A percentile compares a stretch with the other conserved stretches of the same genome.
Evolutionary conservation across 176 grass and related monocot genomes (phyloP).

Genomic region (Saccharum spontaneum): DNA sequence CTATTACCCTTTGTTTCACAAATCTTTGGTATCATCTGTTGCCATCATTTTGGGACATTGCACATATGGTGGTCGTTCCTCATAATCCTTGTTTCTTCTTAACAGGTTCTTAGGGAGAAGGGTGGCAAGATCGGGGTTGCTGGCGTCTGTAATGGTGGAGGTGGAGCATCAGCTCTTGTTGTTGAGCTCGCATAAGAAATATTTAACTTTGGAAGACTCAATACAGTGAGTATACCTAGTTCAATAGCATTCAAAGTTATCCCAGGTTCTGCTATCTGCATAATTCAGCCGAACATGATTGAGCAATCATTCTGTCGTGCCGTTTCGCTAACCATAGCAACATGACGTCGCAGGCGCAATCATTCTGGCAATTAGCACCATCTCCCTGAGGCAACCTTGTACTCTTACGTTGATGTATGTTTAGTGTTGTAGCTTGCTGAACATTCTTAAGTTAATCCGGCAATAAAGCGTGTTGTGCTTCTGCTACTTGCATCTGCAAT

Average conservation of each 20-base stretch:
- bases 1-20: background rate
- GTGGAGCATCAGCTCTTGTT: constrained; percentile 84
- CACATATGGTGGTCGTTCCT: background rate
- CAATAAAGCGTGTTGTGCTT: background rate
- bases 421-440: background rate
- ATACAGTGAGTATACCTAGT: background rate
- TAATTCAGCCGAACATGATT: background rate
- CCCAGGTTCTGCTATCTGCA: background rate
- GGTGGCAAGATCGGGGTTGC: constrained; percentile 75
- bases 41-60: background rate
- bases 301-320: background rate
- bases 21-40: background rate
- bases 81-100: background rate
- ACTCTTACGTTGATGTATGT: background rate
- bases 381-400: background rate
- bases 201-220: background rate
- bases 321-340: background rate
- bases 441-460: background rate
- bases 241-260: background rate
- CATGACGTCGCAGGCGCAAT: background rate
- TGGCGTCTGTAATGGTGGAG: constrained; percentile 89
- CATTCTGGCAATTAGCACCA: background rate
- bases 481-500: background rate
- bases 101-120: constrained; percentile 73
- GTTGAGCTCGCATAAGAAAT: constrained; percentile 55